Evolutionary conservation across 805 yeast species (phyloP), one percentile per base, ranked within the genome.

Genomic region (Candida patagonica): DNA sequence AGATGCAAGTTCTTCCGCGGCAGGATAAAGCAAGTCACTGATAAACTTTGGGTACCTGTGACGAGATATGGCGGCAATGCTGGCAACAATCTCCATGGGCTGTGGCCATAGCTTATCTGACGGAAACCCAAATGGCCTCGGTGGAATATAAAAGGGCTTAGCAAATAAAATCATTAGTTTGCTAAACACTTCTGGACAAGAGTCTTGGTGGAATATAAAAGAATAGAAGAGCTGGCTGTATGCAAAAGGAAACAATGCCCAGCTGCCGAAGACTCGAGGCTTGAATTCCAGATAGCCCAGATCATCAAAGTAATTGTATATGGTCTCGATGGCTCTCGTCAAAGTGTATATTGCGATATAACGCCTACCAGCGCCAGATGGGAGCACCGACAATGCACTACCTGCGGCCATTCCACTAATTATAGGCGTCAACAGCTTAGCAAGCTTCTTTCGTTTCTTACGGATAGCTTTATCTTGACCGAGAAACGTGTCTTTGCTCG

Each of bases 231-330:
- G 56, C 50, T 65, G 67, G 12, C 61, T 52, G 42, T 58, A 52
- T 13, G 69, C 63, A 13, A 61, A 41, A 3, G 70, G 70, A 49
- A 65, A 61, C 40, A 65, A 49, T 29, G 41, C 54, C 68, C 68
- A 64, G 10, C 65, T 47, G 3, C 66, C 67, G 36, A 53, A 63
- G 54, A 32, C 58, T 48, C 51, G 61, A 43, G 47, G 61, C 54
- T 48, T 56, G 49, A 57, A 55, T 46, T 54, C 55, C 33, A 61
- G 42, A 39, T 46, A 47, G 6, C 60, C 63, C 21, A 47, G 40
- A 44, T 61, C 64, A 25, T 61, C 61, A 25, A 60, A 48, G 40
- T 46, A 50, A 45, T 62, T 61, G 49, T 56, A 60, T 13, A 51
- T 38, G 43, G 54, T 54, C 45, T 65, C 68, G 7, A 50, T 53